A percentile compares a stretch with the other conserved stretches of the same genome.
Evolutionary conservation across 1,284 basidiomycete species (phyloP).

Genomic region (Somion occarium): DNA sequence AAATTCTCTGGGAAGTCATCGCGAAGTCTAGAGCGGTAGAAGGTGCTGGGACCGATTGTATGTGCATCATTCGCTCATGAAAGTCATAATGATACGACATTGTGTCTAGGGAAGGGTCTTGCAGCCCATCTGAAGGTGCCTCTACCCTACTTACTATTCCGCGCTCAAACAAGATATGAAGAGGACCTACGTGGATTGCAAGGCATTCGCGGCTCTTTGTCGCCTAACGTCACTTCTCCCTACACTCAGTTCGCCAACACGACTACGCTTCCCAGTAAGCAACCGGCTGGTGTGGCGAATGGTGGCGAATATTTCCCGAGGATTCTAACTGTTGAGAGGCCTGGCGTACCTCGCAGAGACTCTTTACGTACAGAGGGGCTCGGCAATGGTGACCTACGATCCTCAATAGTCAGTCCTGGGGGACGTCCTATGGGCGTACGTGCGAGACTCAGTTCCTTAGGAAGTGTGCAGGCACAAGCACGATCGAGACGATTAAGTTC

Average conservation of each 20-base stretch:
- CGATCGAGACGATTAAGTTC: constrained; percentile 7
- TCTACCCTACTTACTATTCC: constrained; percentile 74
- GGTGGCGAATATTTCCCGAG: constrained; percentile 17
- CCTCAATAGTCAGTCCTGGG: constrained; percentile 11
- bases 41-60: constrained; percentile 70
- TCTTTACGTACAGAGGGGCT: constrained; percentile 5
- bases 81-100: constrained; percentile 2
- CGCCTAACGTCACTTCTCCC: constrained; percentile 26
- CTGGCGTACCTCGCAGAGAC: constrained; percentile 13
- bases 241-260: constrained; percentile 27
- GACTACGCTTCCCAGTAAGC: constrained; percentile 18
- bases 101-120: constrained; percentile 65
- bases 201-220: constrained; percentile 56
- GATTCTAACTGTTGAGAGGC: constrained; percentile 9
- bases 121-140: constrained; percentile 75
- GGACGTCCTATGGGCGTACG: constrained; percentile 52
- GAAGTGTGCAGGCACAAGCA: constrained; percentile 18
- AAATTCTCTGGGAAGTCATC: constrained; percentile 79
- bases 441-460: constrained; percentile 64
- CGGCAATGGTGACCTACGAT: constrained; percentile 9
- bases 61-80: constrained; percentile 23
- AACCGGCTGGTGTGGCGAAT: constrained; percentile 11
- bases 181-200: constrained; percentile 75
- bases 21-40: constrained; percentile 66
- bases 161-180: constrained; percentile 74